Evolutionary conservation across 768 basidiomycete genomes (phyloP).

Genomic region (Leccinum disarticulatum): DNA sequence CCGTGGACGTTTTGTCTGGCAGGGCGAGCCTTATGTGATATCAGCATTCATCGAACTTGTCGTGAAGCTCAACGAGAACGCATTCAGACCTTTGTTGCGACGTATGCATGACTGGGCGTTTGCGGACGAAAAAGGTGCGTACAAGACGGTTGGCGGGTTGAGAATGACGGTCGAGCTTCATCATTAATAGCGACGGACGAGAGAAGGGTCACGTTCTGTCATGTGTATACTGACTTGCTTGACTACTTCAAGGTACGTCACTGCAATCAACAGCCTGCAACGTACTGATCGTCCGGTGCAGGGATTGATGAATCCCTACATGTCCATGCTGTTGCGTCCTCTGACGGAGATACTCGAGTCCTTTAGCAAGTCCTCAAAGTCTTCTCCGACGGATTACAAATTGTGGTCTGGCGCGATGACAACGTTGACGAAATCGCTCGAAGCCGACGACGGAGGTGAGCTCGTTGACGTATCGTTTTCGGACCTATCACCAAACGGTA

Average conservation of each 20-base stretch:
- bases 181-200: constrained; percentile 31
- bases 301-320: constrained; percentile 91
- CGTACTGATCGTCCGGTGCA: constrained; percentile 28
- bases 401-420: constrained; percentile 67
- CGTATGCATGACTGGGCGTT: constrained; percentile 96
- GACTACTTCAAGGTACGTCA: constrained; percentile 81
- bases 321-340: constrained; percentile 70
- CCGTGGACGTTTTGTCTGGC: neutral
- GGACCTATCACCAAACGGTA: neutral
- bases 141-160: neutral
- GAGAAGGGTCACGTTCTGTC: constrained; percentile 71
- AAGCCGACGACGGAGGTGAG: constrained; percentile 79
- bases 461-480: neutral
- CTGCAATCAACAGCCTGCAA: neutral
- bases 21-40: constrained; percentile 59
- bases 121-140: constrained; percentile 49
- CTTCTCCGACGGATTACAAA: constrained; percentile 31
- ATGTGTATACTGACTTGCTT: constrained; percentile 68
- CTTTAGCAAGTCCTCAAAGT: constrained; percentile 36
- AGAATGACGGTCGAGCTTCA: neutral
- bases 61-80: constrained; percentile 87
- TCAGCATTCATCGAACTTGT: constrained; percentile 85
- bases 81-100: constrained; percentile 90
- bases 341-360: constrained; percentile 61
- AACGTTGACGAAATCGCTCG: constrained; percentile 67